Conservation (phyloP, 805 yeast species). For the Tetrapisispora fleetii region DNA sequence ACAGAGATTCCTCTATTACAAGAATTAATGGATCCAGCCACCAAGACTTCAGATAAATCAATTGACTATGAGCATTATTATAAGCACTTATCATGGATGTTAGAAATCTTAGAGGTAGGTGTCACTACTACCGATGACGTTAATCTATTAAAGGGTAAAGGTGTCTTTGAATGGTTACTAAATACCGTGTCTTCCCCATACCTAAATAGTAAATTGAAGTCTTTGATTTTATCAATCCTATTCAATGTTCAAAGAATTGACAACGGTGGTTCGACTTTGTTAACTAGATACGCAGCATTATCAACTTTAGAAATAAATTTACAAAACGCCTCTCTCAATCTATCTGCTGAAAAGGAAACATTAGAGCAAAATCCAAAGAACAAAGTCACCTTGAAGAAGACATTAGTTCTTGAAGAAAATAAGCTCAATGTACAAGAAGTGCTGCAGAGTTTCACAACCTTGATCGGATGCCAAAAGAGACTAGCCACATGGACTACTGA, state of each 20-base stretch:
- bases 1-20: constrained; percentile 38
- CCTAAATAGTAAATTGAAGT: constrained; percentile 32
- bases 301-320: constrained; percentile 30
- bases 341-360: constrained; percentile 5
- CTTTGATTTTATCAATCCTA: constrained; percentile 34
- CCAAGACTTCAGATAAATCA: constrained; percentile 5
- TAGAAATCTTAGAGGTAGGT: constrained; percentile 41
- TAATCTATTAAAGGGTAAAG: constrained; percentile 39
- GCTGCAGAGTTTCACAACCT: constrained; percentile 14
- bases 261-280: constrained; percentile 46
- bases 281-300: constrained; percentile 47
- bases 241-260: constrained; percentile 42
- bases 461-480: constrained; percentile 42
- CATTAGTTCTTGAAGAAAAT: constrained; percentile 35
- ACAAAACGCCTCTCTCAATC: constrained; percentile 1
- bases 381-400: constrained; percentile 11
- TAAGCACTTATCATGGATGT: constrained; percentile 57
- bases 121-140: constrained; percentile 43
- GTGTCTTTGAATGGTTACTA: constrained; percentile 59
- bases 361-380: constrained; percentile 10
- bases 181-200: constrained; percentile 47
- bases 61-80: constrained; percentile 35
- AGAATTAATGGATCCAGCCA: constrained; percentile 23
- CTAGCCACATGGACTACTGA: constrained; percentile 50
- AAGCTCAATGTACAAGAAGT: constrained; percentile 30